Base-by-base conservation (phyloP, 73 alveolate genomes). In the Symbiodinium pilosum region DNA sequence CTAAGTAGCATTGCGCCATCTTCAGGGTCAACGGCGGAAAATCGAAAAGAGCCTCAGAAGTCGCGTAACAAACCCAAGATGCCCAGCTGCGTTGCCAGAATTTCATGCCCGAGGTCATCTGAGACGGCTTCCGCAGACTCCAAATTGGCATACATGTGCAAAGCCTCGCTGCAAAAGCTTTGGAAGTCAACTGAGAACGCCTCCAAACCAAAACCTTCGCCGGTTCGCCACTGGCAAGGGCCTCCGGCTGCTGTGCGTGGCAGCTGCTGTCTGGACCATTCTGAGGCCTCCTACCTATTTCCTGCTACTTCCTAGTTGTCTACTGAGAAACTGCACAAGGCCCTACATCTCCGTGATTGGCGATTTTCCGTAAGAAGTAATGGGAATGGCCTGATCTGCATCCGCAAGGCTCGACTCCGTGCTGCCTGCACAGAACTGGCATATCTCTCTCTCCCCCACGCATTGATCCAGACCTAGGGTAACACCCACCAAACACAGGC, bases 1-100 rank as follows among this genome's bases (percentile, higher is more conserved):
- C 98, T 56, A 92, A 44, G 84, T 92, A 92, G 98, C 98, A 92
- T 28, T 73, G 83, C n/a, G 98, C 98, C 91, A 92, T 43, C 56
- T 92, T 92, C 98, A 92, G 59, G 30, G 98, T 73, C 84, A 92
- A 34, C 11, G 98, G 92, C 6, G 98, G 98, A 36, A 42, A 92
- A 38, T 92, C 98, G 59, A 92, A 92, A 73, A 92, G 56, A 34
- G 38, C 98, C 98, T 92, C 38, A 1, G 44, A 28, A 5, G 24
- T 21, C 24, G 84, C 41, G 38, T n/a, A n/a, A n/a, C n/a, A n/a
- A n/a, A n/a, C n/a, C 9, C 9, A 12, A 52, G 9, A 9, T 52
- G 69, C 9, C 9, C 28, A 12, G 69, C 28, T 52, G 20, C 20
- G 69, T 52, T 52, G 69, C 28, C 28, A 52, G 9, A 9, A 9